These are phyloP conservation scores for Fusarium sp. DNA, from an alignment of 2,329 filamentous ascomycete genomes.

Conservation along the genomic window DNA sequence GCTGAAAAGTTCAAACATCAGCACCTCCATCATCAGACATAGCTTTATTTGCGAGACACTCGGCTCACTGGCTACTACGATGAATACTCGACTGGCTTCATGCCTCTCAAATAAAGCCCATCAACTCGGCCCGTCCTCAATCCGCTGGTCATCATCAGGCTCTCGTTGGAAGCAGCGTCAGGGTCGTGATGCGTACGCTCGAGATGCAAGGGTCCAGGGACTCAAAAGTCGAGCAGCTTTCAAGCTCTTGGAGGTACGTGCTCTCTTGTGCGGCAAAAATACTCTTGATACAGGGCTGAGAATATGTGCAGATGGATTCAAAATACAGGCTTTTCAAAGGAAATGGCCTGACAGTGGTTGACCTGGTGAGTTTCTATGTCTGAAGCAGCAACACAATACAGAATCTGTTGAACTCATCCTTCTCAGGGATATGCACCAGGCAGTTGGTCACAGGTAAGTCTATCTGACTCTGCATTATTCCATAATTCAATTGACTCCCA, in stretches of 20 bases:
- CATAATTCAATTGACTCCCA: background rate
- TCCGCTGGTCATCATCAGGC: slow-evolving; percentile 64
- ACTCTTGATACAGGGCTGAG: slow-evolving; percentile 3
- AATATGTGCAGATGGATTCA: slow-evolving; percentile 73
- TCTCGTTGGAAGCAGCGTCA: slow-evolving; percentile 88
- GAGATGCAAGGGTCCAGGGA: slow-evolving; percentile 79
- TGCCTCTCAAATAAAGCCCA: slow-evolving; percentile 3
- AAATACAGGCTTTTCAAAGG: slow-evolving; percentile 82
- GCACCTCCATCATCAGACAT: background rate
- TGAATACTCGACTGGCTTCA: slow-evolving; percentile 10
- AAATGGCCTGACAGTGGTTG: slow-evolving; percentile 83
- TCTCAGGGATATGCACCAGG: slow-evolving; percentile 80
- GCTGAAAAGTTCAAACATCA: background rate
- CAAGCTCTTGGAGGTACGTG: slow-evolving; percentile 82
- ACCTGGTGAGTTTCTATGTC: slow-evolving; percentile 70
- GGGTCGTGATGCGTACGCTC: slow-evolving; percentile 75
- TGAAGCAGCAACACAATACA: background rate
- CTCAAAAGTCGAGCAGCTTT: slow-evolving; percentile 93
- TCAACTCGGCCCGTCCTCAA: background rate
- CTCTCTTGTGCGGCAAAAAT: background rate
- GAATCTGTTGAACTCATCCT: slow-evolving; percentile 18
- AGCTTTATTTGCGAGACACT: background rate
- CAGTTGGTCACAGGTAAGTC: slow-evolving; percentile 73
- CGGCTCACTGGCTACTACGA: background rate
- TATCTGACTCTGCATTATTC: background rate